Evolutionary conservation across 768 basidiomycete genomes (phyloP).

Genomic region (Hemileccinum impolitum): DNA sequence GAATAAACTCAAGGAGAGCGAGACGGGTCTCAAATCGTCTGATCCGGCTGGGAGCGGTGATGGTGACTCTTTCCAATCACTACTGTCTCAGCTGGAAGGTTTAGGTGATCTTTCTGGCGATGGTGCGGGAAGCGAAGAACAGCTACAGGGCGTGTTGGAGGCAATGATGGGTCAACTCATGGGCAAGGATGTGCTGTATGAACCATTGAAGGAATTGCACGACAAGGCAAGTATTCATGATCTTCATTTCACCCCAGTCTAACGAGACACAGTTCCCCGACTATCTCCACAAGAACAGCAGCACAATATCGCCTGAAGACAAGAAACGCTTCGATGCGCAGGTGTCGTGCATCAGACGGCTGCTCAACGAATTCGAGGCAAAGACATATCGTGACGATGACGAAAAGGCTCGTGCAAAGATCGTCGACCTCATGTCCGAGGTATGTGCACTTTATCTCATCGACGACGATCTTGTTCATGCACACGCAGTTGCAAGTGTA

Average conservation of each 20-base stretch:
- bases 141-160: conserved; percentile 69
- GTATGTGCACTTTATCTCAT: conserved; percentile 31
- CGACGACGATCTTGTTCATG: not conserved
- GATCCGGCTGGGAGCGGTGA: conserved; percentile 2
- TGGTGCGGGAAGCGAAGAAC: conserved; percentile 41
- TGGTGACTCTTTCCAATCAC: conserved; percentile 44
- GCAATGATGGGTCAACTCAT: conserved; percentile 45
- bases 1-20: conserved; percentile 69
- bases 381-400: conserved; percentile 57
- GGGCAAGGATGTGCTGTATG: conserved; percentile 55
- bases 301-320: conserved; percentile 55
- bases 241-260: not conserved
- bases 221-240: conserved; percentile 19
- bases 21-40: conserved; percentile 36
- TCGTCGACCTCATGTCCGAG: conserved; percentile 75
- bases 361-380: conserved; percentile 66
- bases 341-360: conserved; percentile 47
- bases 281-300: conserved; percentile 60
- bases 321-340: conserved; percentile 64
- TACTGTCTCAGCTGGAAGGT: conserved; percentile 45
- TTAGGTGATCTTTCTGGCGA: conserved; percentile 36
- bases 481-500: conserved; percentile 55
- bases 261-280: conserved; percentile 58
- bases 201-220: conserved; percentile 75
- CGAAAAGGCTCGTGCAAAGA: conserved; percentile 38